A percentile compares a stretch with the other conserved stretches of the same genome.
Evolutionary conservation across 148 eudicot species (phyloP).

Genomic region (Vaccinium macrocarpon): DNA sequence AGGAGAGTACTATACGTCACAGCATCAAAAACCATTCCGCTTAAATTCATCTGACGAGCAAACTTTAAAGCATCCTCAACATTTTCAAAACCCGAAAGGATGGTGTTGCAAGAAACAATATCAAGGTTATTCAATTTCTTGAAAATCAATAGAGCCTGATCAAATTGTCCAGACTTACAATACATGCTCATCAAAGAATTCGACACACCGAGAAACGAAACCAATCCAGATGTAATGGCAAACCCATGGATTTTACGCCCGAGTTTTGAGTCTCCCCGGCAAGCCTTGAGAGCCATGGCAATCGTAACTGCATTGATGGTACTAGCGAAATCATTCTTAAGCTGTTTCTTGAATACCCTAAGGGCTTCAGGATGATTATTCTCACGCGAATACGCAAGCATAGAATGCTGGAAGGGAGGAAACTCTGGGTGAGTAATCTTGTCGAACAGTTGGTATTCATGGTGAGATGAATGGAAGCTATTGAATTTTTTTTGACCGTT

Average conservation of each 20-base stretch:
- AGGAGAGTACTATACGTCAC: constrained; percentile 64
- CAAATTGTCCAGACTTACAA: constrained; percentile 48
- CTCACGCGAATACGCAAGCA: constrained; percentile 45
- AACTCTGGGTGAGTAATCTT: constrained; percentile 37
- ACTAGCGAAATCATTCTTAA: constrained; percentile 23
- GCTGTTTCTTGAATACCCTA: constrained; percentile 36
- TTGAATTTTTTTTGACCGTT: not conserved
- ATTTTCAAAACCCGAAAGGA: constrained; percentile 67
- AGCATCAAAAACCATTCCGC: constrained; percentile 62
- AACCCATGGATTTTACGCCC: constrained; percentile 68
- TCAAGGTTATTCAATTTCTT: constrained; percentile 49
- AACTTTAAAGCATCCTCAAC: constrained; percentile 53
- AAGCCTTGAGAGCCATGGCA: constrained; percentile 71
- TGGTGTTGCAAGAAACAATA: constrained; percentile 72
- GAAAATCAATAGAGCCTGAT: constrained; percentile 45
- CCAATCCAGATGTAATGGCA: constrained; percentile 57
- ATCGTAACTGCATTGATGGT: constrained; percentile 45
- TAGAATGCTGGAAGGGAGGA: constrained; percentile 36
- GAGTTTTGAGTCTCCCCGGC: constrained; percentile 44
- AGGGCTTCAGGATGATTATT: constrained; percentile 51
- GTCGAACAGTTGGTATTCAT: constrained; percentile 65
- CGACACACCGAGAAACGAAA: constrained; percentile 39
- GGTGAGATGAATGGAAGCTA: constrained; percentile 29
- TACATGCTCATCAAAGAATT: constrained; percentile 93
- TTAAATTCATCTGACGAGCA: constrained; percentile 53